These are phyloP conservation scores for Calycina herbarum DNA, from an alignment of 2,329 filamentous ascomycete genomes.

Conservation along the genomic window DNA sequence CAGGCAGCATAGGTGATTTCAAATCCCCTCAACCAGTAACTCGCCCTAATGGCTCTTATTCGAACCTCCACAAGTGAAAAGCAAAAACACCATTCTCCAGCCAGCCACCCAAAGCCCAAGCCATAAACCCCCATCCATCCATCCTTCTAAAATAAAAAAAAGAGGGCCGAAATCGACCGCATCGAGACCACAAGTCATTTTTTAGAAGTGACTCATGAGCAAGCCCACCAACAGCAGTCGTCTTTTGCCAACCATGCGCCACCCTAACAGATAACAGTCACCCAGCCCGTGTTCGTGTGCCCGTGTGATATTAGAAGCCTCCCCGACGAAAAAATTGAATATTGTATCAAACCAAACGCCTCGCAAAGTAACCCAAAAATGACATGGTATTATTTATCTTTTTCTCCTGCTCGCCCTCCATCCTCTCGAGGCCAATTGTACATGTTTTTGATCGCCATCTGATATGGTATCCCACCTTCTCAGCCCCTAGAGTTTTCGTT, in stretches of 20 bases:
- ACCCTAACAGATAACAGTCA: background rate
- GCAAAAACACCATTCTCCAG: background rate
- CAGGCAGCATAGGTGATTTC: background rate
- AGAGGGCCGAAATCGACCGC: background rate
- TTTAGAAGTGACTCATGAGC: no score
- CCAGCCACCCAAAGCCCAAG: background rate
- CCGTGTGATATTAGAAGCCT: background rate
- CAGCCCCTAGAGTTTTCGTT: background rate
- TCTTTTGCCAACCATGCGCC: slow-evolving; percentile 5
- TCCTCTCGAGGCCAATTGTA: background rate
- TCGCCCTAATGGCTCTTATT: background rate
- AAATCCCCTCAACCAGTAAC: background rate
- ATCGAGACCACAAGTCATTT: no score
- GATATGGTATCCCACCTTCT: background rate
- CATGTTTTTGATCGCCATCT: background rate
- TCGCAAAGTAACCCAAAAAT: background rate
- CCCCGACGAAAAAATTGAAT: background rate
- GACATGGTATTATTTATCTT: background rate
- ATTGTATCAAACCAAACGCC: background rate
- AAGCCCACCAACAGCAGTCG: background rate
- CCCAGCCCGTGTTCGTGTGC: background rate
- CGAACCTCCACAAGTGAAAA: background rate
- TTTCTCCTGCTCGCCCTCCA: background rate
- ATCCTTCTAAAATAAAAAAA: background rate
- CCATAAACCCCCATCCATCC: background rate